Evolutionary conservation across 192 early-diverging fungal species (phyloP).

Genomic region (Linnemannia exigua): DNA sequence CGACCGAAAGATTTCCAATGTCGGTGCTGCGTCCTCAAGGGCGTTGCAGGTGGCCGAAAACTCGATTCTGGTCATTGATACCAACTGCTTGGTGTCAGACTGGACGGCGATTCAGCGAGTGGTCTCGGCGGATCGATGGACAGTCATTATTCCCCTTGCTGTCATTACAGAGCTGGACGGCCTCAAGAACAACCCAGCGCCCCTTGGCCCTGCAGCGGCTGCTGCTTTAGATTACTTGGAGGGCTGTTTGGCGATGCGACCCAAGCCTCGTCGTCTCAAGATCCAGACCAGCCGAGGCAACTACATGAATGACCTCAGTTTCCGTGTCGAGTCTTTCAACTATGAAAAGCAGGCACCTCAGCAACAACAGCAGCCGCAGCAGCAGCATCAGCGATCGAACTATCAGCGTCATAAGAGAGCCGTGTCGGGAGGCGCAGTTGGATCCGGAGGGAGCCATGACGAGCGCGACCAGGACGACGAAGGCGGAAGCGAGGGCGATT

Average conservation of each 20-base stretch:
- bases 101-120: conserved; percentile 59
- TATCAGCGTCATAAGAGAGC: conserved; percentile 13
- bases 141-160: conserved; percentile 66
- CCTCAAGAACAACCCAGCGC: conserved; percentile 61
- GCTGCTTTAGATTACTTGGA: conserved; percentile 64
- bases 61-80: conserved; percentile 67
- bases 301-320: conserved; percentile 66
- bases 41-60: conserved; percentile 53
- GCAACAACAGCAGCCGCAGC: conserved; percentile 12
- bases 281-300: conserved; percentile 72
- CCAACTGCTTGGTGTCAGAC: conserved; percentile 71
- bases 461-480: conserved; percentile 8
- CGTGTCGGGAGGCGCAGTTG: conserved; percentile 1
- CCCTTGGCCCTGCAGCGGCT: conserved; percentile 61
- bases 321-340: conserved; percentile 66
- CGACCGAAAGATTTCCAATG: conserved; percentile 9
- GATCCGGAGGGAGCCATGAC: conserved; percentile 10
- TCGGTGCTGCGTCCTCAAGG: neutral
- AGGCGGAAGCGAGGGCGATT: conserved; percentile 34
- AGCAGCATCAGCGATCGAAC: neutral
- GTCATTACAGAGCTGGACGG: conserved; percentile 73
- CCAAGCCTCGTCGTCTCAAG: conserved; percentile 56
- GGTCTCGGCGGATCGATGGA: conserved; percentile 61
- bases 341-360: conserved; percentile 56
- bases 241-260: conserved; percentile 44